These are phyloP conservation scores for Ettlia oleoabundans DNA, from an alignment of 139 green algal species.

Conservation along the genomic window DNA sequence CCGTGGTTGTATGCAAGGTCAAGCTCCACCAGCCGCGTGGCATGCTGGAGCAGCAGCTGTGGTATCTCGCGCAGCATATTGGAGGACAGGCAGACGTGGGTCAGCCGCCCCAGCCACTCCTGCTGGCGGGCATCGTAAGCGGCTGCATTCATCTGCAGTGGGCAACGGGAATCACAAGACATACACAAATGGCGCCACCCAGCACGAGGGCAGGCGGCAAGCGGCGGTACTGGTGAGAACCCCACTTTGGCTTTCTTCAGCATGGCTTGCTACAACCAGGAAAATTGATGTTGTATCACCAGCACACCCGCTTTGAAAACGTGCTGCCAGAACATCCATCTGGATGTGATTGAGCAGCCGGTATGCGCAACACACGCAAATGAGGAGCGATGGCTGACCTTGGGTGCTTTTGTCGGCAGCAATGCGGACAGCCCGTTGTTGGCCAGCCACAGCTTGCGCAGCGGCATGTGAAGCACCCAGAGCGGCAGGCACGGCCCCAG, in stretches of 20 bases:
- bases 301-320: too few species aligned
- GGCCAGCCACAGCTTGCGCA: constrained; percentile 27
- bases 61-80: constrained; percentile 9
- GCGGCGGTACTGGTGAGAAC: too few species aligned
- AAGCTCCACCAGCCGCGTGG: constrained; percentile 8
- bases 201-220: neutral
- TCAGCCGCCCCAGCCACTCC: constrained; percentile 19
- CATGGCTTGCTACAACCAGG: too few species aligned
- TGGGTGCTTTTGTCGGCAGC: neutral
- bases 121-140: neutral
- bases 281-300: too few species aligned
- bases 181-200: too few species aligned
- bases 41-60: neutral
- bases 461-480: constrained; percentile 19
- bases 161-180: too few species aligned
- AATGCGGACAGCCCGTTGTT: constrained; percentile 9
- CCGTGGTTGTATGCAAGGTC: constrained; percentile 17
- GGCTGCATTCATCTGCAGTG: neutral
- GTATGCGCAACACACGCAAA: too few species aligned
- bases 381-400: neutral
- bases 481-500: neutral
- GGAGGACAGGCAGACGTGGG: constrained; percentile 22
- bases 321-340: too few species aligned
- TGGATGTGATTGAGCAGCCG: too few species aligned
- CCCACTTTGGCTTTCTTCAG: too few species aligned